phyloP scores from a whole-genome alignment of 73 alveolate genomes.

The Effrenium voratum region DNA sequence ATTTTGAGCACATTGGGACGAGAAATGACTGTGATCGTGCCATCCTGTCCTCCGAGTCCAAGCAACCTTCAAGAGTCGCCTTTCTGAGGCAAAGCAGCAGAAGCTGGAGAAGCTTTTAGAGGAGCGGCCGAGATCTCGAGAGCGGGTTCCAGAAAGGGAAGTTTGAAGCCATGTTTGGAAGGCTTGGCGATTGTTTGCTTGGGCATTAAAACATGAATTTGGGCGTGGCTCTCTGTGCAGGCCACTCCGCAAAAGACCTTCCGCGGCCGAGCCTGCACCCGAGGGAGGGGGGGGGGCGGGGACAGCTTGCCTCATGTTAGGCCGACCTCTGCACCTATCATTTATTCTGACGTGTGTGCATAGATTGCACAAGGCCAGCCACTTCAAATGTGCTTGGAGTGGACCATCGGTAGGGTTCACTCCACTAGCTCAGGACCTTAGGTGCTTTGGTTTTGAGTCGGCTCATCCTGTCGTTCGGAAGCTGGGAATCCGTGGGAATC shows the following conservation, averaged over 20 bases:
- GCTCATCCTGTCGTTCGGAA: too few species aligned
- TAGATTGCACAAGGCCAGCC: not conserved
- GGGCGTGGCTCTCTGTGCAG: not conserved
- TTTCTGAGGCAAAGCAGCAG: constrained; percentile 73
- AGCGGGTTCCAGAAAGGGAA: not conserved
- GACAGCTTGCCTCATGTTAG: not conserved
- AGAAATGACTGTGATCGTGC: too few species aligned
- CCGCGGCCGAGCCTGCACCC: constrained; percentile 64
- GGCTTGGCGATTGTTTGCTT: not conserved
- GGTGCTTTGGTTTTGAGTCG: too few species aligned
- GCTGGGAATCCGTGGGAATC: too few species aligned
- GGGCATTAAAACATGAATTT: not conserved
- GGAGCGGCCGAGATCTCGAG: too few species aligned
- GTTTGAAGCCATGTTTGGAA: not conserved
- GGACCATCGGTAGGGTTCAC: not conserved
- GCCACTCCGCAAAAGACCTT: constrained; percentile 89
- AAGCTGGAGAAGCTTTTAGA: constrained; percentile 82
- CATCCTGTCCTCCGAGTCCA: too few species aligned
- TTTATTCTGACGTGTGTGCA: not conserved
- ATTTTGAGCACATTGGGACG: too few species aligned
- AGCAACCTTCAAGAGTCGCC: not conserved
- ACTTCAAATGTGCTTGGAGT: not conserved
- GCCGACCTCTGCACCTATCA: not conserved
- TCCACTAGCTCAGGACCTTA: not conserved
- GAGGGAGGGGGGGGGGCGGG: not conserved